A percentile compares a stretch with the other conserved stretches of the same genome.
Evolutionary conservation across 345 rosid genomes (phyloP).

Genomic region (Lepidium aucheri): DNA sequence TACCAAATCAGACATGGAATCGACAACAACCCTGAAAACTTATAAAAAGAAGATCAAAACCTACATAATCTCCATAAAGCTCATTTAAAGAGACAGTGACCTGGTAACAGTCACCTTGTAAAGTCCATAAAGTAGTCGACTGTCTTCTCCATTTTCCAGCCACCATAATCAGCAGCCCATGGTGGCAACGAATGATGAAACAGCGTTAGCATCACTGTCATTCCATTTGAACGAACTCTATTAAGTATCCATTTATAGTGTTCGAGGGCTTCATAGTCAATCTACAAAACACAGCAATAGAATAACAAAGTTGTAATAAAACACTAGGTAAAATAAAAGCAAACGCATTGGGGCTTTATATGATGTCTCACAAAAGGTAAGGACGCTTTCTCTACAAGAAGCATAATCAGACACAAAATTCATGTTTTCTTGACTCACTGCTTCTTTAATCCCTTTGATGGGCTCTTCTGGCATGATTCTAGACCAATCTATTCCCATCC

Average conservation of each 20-base stretch:
- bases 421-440: slow-evolving; percentile 42
- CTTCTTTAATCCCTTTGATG: slow-evolving; percentile 49
- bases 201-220: slow-evolving; percentile 95
- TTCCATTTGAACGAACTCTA: slow-evolving; percentile 72
- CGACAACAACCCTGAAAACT: slow-evolving; percentile 74
- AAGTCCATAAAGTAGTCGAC: slow-evolving; percentile 80
- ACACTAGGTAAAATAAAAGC: not conserved
- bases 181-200: slow-evolving; percentile 97
- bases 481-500: slow-evolving; percentile 94
- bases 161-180: slow-evolving; percentile 97
- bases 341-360: not conserved
- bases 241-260: slow-evolving; percentile 80
- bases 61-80: slow-evolving; percentile 6
- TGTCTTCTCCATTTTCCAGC: slow-evolving; percentile 95
- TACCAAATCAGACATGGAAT: slow-evolving; percentile 61
- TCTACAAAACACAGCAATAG: slow-evolving; percentile 32
- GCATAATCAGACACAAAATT: slow-evolving; percentile 14
- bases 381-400: not conserved
- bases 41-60: slow-evolving; percentile 13
- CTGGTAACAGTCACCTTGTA: slow-evolving; percentile 70
- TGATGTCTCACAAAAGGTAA: not conserved
- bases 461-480: slow-evolving; percentile 90
- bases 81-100: slow-evolving; percentile 26
- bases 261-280: slow-evolving; percentile 78
- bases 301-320: not conserved